These are phyloP conservation scores for Cordyceps tenuipes DNA, from an alignment of 2,329 filamentous ascomycete genomes.

Conservation along the genomic window DNA sequence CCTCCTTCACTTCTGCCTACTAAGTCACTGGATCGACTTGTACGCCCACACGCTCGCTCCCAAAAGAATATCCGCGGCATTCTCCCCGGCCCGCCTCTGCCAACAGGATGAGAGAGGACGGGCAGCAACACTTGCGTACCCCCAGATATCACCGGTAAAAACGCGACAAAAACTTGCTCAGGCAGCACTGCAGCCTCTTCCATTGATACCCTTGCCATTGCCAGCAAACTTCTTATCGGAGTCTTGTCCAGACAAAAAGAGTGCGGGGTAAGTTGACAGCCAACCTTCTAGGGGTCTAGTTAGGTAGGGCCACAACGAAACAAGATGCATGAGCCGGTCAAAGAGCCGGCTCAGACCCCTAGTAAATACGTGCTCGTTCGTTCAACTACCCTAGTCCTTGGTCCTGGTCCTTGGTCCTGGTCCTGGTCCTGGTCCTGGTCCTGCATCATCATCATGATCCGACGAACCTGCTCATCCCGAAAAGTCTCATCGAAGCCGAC, in stretches of 20 bases:
- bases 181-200: background rate
- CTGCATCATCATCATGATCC: too few species aligned
- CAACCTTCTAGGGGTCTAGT: background rate
- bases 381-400: too few species aligned
- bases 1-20: too few species aligned
- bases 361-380: too few species aligned
- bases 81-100: too few species aligned
- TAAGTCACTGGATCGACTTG: too few species aligned
- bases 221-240: background rate
- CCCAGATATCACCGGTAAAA: background rate
- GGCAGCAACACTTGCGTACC: background rate
- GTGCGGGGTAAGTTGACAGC: background rate
- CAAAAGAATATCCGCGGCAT: too few species aligned
- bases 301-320: background rate
- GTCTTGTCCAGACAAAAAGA: background rate
- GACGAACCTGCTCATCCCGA: too few species aligned
- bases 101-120: too few species aligned
- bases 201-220: background rate
- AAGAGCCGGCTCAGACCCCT: background rate
- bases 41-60: too few species aligned
- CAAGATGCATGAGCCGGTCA: background rate
- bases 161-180: background rate
- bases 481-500: background rate
- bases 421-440: too few species aligned
- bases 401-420: too few species aligned